Conservation (phyloP, 106 monocot genomes). For the Dendrobium chrysotoxum region DNA sequence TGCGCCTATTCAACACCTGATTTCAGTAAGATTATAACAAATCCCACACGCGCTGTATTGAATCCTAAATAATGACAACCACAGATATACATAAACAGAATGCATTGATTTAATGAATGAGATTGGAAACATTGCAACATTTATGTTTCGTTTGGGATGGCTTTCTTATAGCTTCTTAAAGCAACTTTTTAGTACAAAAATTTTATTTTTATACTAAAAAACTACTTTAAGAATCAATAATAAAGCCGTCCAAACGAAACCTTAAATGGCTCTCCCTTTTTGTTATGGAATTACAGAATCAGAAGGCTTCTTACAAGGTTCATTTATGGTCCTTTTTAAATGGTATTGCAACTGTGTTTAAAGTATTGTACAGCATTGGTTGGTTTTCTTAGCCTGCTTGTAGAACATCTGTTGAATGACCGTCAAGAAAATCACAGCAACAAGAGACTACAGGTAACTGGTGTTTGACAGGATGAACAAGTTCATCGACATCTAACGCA, state of each 20-base stretch:
- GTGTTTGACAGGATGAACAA: neutral
- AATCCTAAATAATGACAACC: too few species aligned
- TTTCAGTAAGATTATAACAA: too few species aligned
- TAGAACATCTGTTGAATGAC: neutral
- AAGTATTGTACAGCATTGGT: constrained; percentile 62
- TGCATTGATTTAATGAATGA: neutral
- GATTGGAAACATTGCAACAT: neutral
- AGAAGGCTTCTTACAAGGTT: neutral
- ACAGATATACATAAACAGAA: too few species aligned
- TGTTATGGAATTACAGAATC: neutral
- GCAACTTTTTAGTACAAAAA: too few species aligned
- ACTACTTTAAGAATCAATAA: too few species aligned
- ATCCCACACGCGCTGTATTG: too few species aligned
- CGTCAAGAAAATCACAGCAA: neutral
- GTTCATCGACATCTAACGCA: neutral
- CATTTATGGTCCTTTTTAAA: neutral
- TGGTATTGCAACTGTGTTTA: constrained; percentile 3
- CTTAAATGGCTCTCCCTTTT: neutral
- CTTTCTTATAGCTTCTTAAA: too few species aligned
- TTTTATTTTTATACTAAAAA: too few species aligned
- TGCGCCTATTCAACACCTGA: too few species aligned
- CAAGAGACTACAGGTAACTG: too few species aligned
- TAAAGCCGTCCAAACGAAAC: too few species aligned
- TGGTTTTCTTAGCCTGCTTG: constrained; percentile 71
- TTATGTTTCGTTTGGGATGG: too few species aligned